Evolutionary conservation across 495 filamentous ascomycete genomes (phyloP).

Genomic region (Aspergillus diversus): DNA sequence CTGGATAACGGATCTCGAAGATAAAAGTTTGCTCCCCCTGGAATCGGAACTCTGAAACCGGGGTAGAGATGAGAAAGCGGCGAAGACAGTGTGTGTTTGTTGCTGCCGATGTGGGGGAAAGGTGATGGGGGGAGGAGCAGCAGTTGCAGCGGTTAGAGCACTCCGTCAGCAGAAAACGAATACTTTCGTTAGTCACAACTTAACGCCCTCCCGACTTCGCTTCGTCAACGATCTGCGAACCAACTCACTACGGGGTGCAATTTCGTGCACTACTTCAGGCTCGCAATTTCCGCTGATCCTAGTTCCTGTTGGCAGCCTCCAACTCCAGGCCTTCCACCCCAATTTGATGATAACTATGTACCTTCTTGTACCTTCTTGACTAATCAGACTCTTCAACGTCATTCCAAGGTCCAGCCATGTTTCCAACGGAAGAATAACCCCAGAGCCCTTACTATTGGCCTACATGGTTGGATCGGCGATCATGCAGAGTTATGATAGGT

Average conservation of each 20-base stretch:
- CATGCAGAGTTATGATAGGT: background rate
- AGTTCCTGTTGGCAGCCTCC: background rate
- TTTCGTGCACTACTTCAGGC: background rate
- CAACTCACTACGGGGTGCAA: background rate
- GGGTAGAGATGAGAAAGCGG: conserved; percentile 3
- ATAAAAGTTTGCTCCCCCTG: background rate
- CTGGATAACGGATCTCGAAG: conserved; percentile 4
- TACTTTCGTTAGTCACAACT: background rate
- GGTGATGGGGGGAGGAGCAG: conserved; percentile 18
- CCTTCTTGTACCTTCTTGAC: background rate
- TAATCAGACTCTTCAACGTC: background rate
- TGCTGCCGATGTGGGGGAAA: conserved; percentile 27
- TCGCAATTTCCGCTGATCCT: background rate
- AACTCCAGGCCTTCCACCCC: too few species aligned
- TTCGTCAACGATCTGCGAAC: conserved; percentile 11
- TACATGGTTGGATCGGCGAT: background rate
- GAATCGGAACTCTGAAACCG: conserved; percentile 7
- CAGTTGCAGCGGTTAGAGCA: conserved; percentile 9
- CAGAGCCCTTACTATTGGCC: background rate
- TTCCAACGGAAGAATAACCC: background rate
- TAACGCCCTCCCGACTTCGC: conserved; percentile 10
- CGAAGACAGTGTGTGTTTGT: conserved; percentile 15
- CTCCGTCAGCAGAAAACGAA: conserved; percentile 6
- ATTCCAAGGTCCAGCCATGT: background rate
- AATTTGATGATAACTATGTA: background rate